Conservation (phyloP, 805 yeast species). For the Wickerhamiella cacticola region DNA sequence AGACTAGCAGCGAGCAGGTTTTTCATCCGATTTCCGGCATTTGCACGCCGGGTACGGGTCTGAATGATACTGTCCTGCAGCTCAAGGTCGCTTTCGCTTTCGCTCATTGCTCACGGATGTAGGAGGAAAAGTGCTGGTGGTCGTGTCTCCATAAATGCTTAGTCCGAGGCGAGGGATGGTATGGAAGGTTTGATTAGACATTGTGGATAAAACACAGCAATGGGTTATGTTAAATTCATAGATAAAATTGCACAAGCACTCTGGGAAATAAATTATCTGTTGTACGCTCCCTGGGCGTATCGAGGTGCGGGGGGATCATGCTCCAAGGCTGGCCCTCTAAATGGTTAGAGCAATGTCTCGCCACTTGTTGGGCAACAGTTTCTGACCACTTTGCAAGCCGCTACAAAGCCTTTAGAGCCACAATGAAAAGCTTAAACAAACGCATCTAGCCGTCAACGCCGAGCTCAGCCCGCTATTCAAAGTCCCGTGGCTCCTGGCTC, state of each 20-base stretch:
- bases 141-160: slow-evolving; percentile 3
- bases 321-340: too few species aligned
- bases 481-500: neutral
- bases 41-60: slow-evolving; percentile 61
- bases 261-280: neutral
- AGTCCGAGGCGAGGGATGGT: slow-evolving; percentile 4
- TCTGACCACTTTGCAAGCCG: too few species aligned
- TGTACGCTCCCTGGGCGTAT: too few species aligned
- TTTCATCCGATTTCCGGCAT: slow-evolving; percentile 80
- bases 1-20: slow-evolving; percentile 63
- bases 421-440: too few species aligned
- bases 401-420: too few species aligned
- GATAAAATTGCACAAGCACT: neutral
- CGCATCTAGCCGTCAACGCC: too few species aligned
- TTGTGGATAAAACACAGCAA: neutral
- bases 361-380: too few species aligned
- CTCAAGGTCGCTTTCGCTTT: slow-evolving; percentile 6
- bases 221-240: neutral
- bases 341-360: too few species aligned
- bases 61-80: slow-evolving; percentile 6
- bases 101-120: slow-evolving; percentile 3
- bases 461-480: too few species aligned
- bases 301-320: too few species aligned
- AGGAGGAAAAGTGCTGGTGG: neutral
- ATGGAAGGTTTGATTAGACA: neutral